A percentile compares a stretch with the other conserved stretches of the same genome.
Evolutionary conservation across 2,329 filamentous ascomycete species (phyloP).

Genomic region (Rosellinia necatrix): DNA sequence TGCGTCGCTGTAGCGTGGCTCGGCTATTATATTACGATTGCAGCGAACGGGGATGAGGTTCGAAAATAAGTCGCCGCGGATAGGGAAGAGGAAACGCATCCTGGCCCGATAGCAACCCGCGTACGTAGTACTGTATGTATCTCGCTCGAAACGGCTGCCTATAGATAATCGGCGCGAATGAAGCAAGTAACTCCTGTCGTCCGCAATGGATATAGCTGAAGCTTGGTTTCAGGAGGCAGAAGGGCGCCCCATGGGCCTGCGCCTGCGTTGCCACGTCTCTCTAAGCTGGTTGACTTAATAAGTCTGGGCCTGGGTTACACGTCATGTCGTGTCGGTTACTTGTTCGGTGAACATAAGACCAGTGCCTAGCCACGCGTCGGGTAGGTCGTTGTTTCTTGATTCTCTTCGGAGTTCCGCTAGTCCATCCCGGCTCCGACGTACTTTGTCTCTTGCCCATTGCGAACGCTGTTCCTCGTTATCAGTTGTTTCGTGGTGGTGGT

Average conservation of each 20-base stretch:
- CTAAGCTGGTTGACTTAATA: neutral
- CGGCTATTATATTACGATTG: conserved; percentile 6
- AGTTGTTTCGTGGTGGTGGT: neutral
- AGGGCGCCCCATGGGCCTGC: too few species aligned
- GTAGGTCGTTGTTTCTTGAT: neutral
- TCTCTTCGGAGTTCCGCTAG: neutral
- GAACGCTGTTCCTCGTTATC: too few species aligned
- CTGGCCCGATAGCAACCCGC: too few species aligned
- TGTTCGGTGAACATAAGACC: neutral
- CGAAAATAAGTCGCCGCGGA: conserved; percentile 14
- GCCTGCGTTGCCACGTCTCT: too few species aligned
- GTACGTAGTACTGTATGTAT: too few species aligned
- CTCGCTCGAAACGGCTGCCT: too few species aligned
- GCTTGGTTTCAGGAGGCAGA: too few species aligned
- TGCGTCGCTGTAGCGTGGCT: neutral
- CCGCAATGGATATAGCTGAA: too few species aligned
- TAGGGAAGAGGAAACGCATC: too few species aligned
- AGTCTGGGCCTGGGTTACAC: neutral
- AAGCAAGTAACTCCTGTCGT: too few species aligned
- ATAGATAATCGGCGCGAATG: too few species aligned
- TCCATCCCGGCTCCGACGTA: neutral
- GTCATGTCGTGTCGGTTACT: too few species aligned
- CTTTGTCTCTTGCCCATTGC: neutral
- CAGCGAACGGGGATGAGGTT: neutral
- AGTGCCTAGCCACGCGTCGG: neutral